Evolutionary conservation across 148 eudicot genomes (phyloP).

Genomic region (Rhododendron molle): DNA sequence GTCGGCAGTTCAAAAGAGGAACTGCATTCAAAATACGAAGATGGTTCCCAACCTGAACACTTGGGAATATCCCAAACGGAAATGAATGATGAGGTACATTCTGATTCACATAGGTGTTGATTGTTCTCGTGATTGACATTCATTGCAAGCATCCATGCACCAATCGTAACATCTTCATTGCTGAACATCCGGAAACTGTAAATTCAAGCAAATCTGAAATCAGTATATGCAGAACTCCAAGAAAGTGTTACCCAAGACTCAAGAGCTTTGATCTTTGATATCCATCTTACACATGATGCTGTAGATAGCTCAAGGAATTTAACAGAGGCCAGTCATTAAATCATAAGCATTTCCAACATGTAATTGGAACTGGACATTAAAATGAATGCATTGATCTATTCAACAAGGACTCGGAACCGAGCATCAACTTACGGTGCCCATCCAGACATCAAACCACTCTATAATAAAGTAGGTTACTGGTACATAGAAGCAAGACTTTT

Average conservation of each 20-base stretch:
- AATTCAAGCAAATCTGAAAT: constrained; percentile 12
- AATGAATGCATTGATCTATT: not conserved
- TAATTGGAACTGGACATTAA: not conserved
- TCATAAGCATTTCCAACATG: not conserved
- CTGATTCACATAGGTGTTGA: constrained; percentile 52
- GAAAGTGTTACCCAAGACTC: not conserved
- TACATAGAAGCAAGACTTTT: not conserved
- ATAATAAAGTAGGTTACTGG: not conserved
- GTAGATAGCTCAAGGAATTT: not conserved
- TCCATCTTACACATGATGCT: not conserved
- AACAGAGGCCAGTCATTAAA: not conserved
- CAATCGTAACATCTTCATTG: constrained; percentile 95
- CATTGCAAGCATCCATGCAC: constrained; percentile 99
- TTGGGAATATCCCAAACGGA: constrained; percentile 99
- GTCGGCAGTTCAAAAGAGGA: not conserved
- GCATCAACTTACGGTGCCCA: not conserved
- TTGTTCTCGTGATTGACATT: constrained; percentile 88
- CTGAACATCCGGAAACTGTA: constrained; percentile 95
- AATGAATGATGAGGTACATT: constrained; percentile 68
- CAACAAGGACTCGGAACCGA: not conserved
- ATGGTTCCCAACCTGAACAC: constrained; percentile 70
- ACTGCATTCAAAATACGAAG: not conserved
- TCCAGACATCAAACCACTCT: not conserved
- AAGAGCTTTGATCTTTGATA: not conserved
- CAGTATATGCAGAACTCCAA: constrained; percentile 1